Evolutionary conservation across 306 rosid genomes (phyloP).

Genomic region (Begonia peltatifolia): DNA sequence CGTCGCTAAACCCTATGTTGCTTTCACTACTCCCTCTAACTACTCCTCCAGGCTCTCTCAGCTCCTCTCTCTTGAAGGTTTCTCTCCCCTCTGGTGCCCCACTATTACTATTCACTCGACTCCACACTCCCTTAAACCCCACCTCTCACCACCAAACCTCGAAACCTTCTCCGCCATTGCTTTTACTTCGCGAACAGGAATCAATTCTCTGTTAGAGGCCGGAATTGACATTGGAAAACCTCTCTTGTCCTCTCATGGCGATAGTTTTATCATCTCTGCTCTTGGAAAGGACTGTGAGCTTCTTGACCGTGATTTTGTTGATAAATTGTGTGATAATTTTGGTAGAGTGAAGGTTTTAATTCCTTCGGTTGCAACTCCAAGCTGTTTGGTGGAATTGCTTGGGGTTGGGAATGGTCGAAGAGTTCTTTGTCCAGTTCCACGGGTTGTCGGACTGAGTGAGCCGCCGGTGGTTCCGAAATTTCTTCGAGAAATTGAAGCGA

Average conservation of each 20-base stretch:
- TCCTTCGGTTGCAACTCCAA: conserved; percentile 45
- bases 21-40: conserved; percentile 62
- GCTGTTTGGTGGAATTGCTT: conserved; percentile 21
- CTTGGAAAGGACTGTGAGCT: conserved; percentile 70
- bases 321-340: conserved; percentile 15
- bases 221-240: conserved; percentile 18
- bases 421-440: conserved; percentile 51
- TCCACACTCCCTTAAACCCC: conserved; percentile 26
- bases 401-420: conserved; percentile 30
- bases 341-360: conserved; percentile 29
- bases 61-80: conserved; percentile 29
- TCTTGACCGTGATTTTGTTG: conserved; percentile 18
- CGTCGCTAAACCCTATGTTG: conserved; percentile 17
- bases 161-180: conserved; percentile 48
- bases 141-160: conserved; percentile 32
- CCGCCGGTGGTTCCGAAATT: conserved; percentile 65
- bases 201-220: conserved; percentile 36
- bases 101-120: conserved; percentile 34
- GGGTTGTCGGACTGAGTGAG: conserved; percentile 37
- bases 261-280: conserved; percentile 43
- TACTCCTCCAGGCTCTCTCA: conserved; percentile 44
- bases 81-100: conserved; percentile 46
- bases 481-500: conserved; percentile 23
- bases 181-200: conserved; percentile 60
- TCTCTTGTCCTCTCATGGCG: conserved; percentile 30